Base-by-base conservation (phyloP, 495 filamentous ascomycete species). In the Penicillium lividum region DNA sequence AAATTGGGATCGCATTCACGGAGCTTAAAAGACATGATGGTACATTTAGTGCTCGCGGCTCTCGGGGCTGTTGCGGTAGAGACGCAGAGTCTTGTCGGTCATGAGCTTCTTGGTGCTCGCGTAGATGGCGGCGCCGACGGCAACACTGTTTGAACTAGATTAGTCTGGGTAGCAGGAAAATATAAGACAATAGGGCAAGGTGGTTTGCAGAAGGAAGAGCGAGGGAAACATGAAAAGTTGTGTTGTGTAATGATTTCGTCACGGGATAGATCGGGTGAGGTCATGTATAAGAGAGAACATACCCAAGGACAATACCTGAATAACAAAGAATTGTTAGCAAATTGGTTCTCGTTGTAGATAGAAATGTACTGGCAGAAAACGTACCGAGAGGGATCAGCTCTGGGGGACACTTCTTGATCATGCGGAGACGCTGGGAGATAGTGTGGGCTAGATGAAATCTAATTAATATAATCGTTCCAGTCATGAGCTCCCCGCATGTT, bases 361-460 rank as follows among this genome's bases (percentile, higher is more conserved):
- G 22, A 22, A 11, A 38, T 7, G 2, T 36, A 6, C 27, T 16
- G 11, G 31, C 38, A 47, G 2, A 30, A 16, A 56, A 80, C 86
- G 73, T 88, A 96, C 93, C 91, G 63, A 99, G 85, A 65, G 94
- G 94, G 68, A 93, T 85, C 85, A 99, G 82, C 82, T 99, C 94
- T 50, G 93, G 86, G 58, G 94, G 94, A 69, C 96, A 86, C 79
- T 84, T 85, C 84, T 89, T 91, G 58, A 97, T 77, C 61, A 81
- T 84, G 66, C 94, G 88, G 59, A 99, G 81, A 65, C 95, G 89
- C 80, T 99, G 94, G 47, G 94, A 97, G 77, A 99, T 88, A 57
- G 94, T 98, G 80, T 98, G 94, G 71, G 91, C 94, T 98, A 66
- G 34, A 33, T 62, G 27, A 52, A 61, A 44, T 61, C 29, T 54